Percentiles rank a stretch among this genome's conserved stretches.
phyloP scores from a whole-genome alignment of 1,284 basidiomycete genomes.

The Tilletiaria anomala region DNA sequence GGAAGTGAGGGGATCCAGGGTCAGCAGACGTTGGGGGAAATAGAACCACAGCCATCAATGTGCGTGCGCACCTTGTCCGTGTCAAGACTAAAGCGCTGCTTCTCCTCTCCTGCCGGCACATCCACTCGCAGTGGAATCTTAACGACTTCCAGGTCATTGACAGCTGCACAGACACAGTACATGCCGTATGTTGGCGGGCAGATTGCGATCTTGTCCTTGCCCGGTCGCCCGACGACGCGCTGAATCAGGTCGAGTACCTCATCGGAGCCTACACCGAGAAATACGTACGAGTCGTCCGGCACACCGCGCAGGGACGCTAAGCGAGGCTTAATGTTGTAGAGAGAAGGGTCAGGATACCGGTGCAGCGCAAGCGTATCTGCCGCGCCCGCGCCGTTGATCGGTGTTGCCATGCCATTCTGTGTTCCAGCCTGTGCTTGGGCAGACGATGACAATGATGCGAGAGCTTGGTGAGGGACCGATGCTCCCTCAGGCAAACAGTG shows the following conservation, averaged over 20 bases:
- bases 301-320: constrained; percentile 51
- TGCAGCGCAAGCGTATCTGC: constrained; percentile 46
- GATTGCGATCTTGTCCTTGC: constrained; percentile 52
- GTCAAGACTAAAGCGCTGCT: constrained; percentile 61
- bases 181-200: constrained; percentile 92
- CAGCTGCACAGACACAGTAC: constrained; percentile 86
- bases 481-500: constrained; percentile 53
- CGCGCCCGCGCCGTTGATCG: neutral
- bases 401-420: constrained; percentile 1
- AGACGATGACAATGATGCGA: constrained; percentile 1
- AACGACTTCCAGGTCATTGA: constrained; percentile 79
- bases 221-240: constrained; percentile 71
- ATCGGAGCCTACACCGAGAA: constrained; percentile 91
- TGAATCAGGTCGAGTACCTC: constrained; percentile 92
- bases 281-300: constrained; percentile 49
- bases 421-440: constrained; percentile 2
- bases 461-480: constrained; percentile 13
- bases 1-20: too few relatives aligned
- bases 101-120: constrained; percentile 35
- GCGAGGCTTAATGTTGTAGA: constrained; percentile 61
- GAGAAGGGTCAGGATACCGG: constrained; percentile 73
- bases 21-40: too few relatives aligned
- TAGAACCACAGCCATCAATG: too few relatives aligned
- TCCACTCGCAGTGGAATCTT: constrained; percentile 62
- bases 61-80: constrained; percentile 64